phyloP scores from a whole-genome alignment of 148 eudicot genomes.

The Agrostemma githago region DNA sequence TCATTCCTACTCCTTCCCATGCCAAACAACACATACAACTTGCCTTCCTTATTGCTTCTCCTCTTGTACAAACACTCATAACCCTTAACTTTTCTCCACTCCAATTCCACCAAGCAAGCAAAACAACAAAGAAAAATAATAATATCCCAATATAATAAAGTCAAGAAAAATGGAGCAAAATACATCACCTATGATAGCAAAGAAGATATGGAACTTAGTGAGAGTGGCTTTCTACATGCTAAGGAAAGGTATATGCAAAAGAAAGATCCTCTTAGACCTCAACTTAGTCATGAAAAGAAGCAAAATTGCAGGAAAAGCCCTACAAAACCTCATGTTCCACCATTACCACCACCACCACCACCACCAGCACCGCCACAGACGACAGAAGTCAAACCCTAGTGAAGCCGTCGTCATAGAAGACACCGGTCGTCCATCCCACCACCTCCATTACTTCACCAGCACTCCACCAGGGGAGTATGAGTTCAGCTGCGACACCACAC shows the following conservation, averaged over 20 bases:
- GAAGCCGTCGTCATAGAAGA: background rate
- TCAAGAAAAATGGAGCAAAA: slow-evolving; percentile 45
- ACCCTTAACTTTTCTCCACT: background rate
- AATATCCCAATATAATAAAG: background rate
- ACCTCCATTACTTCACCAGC: background rate
- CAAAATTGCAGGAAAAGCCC: slow-evolving; percentile 52
- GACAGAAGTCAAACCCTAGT: background rate
- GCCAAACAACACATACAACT: background rate
- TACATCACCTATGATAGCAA: slow-evolving; percentile 39
- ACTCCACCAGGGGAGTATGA: slow-evolving; percentile 43
- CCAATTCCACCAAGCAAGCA: background rate
- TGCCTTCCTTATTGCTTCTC: background rate
- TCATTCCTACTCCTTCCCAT: background rate
- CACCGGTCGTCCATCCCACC: slow-evolving; percentile 1
- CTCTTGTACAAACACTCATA: slow-evolving; percentile 7
- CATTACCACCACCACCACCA: slow-evolving; percentile 39
- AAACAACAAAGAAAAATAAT: background rate
- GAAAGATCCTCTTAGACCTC: slow-evolving; percentile 43
- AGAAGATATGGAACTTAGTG: slow-evolving; percentile 41
- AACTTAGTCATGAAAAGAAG: slow-evolving; percentile 53
- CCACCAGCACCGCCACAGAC: slow-evolving; percentile 5
- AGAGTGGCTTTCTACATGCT: slow-evolving; percentile 49
- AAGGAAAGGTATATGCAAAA: slow-evolving; percentile 50
- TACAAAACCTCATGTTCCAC: slow-evolving; percentile 46
- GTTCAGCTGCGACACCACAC: slow-evolving; percentile 77